A percentile compares a stretch with the other conserved stretches of the same genome.
Evolutionary conservation across 192 early-diverging fungal genomes (phyloP).

Genomic region (Mortierella hygrophila): DNA sequence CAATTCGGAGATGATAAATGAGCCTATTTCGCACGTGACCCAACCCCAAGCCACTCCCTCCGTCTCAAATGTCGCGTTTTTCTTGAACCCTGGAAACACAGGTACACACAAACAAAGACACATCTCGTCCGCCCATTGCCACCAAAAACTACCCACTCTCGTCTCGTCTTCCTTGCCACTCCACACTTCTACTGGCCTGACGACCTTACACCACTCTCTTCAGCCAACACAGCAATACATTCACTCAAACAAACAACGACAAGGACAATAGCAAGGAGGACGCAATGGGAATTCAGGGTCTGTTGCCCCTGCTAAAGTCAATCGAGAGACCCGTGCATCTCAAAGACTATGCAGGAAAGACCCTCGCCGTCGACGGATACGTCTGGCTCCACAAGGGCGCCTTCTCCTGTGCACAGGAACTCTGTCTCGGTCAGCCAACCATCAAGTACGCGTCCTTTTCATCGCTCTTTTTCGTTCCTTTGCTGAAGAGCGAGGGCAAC

Average conservation of each 20-base stretch:
- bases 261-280: not conserved
- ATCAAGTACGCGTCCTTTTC: slow-evolving; percentile 62
- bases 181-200: not conserved
- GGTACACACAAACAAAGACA: not conserved
- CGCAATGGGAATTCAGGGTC: slow-evolving; percentile 90
- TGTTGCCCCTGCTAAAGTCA: slow-evolving; percentile 85
- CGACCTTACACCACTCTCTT: not conserved
- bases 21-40: too few species aligned
- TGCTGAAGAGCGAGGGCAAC: not conserved
- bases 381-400: slow-evolving; percentile 96
- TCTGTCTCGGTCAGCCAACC: slow-evolving; percentile 77
- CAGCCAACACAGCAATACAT: not conserved
- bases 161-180: not conserved
- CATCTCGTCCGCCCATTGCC: not conserved
- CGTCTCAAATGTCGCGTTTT: not conserved
- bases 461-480: not conserved
- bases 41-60: too few species aligned
- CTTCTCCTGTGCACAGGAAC: slow-evolving; percentile 86
- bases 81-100: not conserved
- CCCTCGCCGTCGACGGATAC: slow-evolving; percentile 92
- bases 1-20: too few species aligned
- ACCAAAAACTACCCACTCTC: not conserved
- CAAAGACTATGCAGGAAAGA: slow-evolving; percentile 75
- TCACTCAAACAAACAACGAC: not conserved
- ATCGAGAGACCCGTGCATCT: slow-evolving; percentile 79